These are phyloP conservation scores for Chondrus crispus DNA, from an alignment of 23 red algal genomes.

Conservation along the genomic window DNA sequence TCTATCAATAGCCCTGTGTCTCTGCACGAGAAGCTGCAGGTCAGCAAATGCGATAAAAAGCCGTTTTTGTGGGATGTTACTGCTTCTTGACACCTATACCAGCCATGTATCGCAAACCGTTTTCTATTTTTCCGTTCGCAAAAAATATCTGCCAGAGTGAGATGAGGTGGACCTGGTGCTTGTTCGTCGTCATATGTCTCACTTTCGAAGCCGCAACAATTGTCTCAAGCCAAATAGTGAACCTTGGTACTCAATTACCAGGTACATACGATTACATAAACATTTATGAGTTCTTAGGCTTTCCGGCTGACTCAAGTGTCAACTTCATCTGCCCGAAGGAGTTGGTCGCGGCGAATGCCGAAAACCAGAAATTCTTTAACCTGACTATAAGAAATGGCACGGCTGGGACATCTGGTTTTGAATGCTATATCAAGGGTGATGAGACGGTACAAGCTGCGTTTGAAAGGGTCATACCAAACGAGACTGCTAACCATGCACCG, in stretches of 20 bases:
- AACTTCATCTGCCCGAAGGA: not conserved
- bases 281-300: not conserved
- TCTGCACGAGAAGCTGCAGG: too few species aligned
- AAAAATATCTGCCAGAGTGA: too few species aligned
- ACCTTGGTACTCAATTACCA: not conserved
- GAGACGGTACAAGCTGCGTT: not conserved
- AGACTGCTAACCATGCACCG: not conserved
- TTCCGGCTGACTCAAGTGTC: not conserved
- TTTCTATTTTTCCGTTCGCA: too few species aligned
- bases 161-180: too few species aligned
- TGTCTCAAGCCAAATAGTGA: too few species aligned
- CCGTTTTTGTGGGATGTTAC: too few species aligned
- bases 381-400: not conserved
- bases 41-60: too few species aligned
- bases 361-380: not conserved
- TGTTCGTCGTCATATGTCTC: too few species aligned
- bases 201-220: too few species aligned
- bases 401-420: not conserved
- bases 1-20: too few species aligned
- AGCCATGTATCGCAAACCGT: too few species aligned
- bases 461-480: not conserved
- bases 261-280: not conserved
- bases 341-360: not conserved
- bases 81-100: too few species aligned
- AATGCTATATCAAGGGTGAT: not conserved